phyloP scores from a whole-genome alignment of 306 rosid species.

The Alnus rubra region DNA sequence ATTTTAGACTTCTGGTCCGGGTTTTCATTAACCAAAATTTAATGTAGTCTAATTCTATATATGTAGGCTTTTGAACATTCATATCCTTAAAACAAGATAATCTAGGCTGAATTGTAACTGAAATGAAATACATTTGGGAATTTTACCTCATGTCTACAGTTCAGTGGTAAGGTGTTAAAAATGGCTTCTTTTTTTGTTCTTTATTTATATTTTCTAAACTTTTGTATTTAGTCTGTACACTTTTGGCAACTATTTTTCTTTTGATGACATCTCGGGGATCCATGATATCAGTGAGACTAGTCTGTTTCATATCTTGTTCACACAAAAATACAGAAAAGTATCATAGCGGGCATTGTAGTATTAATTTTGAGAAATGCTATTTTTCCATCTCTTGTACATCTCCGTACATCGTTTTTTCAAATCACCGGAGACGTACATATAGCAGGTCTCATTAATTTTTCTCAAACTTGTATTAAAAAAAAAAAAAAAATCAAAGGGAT shows the following conservation, averaged over 20 bases:
- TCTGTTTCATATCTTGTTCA: background rate
- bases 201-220: background rate
- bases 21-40: too few species aligned
- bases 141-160: too few species aligned
- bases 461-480: background rate
- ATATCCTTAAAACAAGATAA: background rate
- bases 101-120: background rate
- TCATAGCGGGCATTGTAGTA: background rate
- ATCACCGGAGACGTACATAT: too few species aligned
- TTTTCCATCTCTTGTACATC: too few species aligned
- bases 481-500: background rate
- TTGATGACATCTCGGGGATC: background rate
- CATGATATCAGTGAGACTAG: background rate
- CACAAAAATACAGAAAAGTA: background rate
- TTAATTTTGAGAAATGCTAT: background rate
- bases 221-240: background rate
- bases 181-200: background rate
- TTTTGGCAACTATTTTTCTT: constrained; percentile 6
- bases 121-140: background rate
- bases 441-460: background rate
- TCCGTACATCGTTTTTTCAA: too few species aligned
- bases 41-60: too few species aligned
- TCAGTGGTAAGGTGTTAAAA: background rate
- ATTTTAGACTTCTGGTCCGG: too few species aligned
- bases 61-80: background rate